Evolutionary conservation across 2,329 filamentous ascomycete genomes (phyloP).

Genomic region (Sarocladium oryzae): DNA sequence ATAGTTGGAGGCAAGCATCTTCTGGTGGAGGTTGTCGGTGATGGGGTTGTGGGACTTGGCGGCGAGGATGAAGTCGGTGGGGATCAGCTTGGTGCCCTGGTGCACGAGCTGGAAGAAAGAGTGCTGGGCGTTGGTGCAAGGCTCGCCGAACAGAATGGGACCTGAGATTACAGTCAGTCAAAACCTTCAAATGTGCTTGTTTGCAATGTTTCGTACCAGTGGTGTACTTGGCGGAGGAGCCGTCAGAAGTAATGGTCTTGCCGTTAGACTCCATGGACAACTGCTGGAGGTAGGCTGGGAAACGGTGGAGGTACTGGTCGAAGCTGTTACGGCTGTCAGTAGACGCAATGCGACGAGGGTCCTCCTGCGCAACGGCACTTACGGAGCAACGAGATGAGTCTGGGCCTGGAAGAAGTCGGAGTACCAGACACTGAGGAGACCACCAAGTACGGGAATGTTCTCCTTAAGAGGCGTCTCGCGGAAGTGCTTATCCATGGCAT

Average conservation of each 20-base stretch:
- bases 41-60: conserved; percentile 96
- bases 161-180: conserved; percentile 33
- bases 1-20: conserved; percentile 90
- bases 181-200: too few species aligned
- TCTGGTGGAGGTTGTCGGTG: conserved; percentile 88
- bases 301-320: conserved; percentile 98
- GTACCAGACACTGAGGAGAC: conserved; percentile 96
- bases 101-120: conserved; percentile 99
- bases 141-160: conserved; percentile 93
- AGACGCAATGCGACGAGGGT: background rate
- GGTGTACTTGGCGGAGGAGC: conserved; percentile 90
- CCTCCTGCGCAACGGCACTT: conserved; percentile 31
- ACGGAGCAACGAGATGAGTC: conserved; percentile 94
- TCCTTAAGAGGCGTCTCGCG: conserved; percentile 80
- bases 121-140: conserved; percentile 98
- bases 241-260: conserved; percentile 89
- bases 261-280: conserved; percentile 99
- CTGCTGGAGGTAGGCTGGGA: conserved; percentile 98
- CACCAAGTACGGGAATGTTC: conserved; percentile 91
- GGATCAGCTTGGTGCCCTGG: conserved; percentile 98
- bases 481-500: conserved; percentile 99
- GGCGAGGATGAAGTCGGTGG: conserved; percentile 94
- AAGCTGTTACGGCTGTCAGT: conserved; percentile 50
- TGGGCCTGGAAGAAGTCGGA: conserved; percentile 98
- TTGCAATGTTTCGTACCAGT: conserved; percentile 65